Conservation (phyloP, 805 yeast genomes). For the Saccharomycopsis fodiens region DNA sequence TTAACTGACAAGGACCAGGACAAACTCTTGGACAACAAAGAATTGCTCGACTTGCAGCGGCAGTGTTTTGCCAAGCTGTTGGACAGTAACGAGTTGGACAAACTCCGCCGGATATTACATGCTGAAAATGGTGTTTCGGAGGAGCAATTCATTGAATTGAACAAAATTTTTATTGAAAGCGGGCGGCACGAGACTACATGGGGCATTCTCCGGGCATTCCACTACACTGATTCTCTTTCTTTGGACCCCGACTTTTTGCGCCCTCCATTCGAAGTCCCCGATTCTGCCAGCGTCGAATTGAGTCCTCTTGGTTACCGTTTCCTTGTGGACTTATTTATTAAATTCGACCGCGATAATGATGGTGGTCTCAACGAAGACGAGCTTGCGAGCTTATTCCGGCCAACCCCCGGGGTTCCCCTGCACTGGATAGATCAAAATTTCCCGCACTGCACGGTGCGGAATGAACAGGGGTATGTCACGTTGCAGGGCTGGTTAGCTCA, state of each 20-base stretch:
- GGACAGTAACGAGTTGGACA: constrained; percentile 35
- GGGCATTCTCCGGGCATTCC: constrained; percentile 85
- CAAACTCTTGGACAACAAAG: constrained; percentile 65
- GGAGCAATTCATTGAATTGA: constrained; percentile 70
- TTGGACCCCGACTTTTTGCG: constrained; percentile 70
- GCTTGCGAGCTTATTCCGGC: constrained; percentile 58
- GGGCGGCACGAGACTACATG: constrained; percentile 97
- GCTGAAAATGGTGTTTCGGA: constrained; percentile 49
- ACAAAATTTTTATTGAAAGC: constrained; percentile 75
- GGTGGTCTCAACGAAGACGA: constrained; percentile 85
- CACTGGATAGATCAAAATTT: constrained; percentile 82
- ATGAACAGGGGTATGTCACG: constrained; percentile 83
- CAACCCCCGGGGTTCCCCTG: constrained; percentile 90
- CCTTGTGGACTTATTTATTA: constrained; percentile 78
- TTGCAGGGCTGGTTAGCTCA: constrained; percentile 98
- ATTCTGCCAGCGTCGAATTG: constrained; percentile 75
- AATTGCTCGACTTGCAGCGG: constrained; percentile 59
- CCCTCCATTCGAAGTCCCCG: constrained; percentile 72
- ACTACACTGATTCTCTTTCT: constrained; percentile 87
- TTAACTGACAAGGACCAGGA: constrained; percentile 88
- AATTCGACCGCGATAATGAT: constrained; percentile 91
- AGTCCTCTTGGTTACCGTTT: constrained; percentile 90
- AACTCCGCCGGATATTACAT: constrained; percentile 32
- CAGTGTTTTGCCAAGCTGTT: constrained; percentile 61
- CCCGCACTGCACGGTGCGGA: constrained; percentile 82